Base-by-base conservation (phyloP, 2,329 filamentous ascomycete species). In the Stylonectria norvegica region DNA sequence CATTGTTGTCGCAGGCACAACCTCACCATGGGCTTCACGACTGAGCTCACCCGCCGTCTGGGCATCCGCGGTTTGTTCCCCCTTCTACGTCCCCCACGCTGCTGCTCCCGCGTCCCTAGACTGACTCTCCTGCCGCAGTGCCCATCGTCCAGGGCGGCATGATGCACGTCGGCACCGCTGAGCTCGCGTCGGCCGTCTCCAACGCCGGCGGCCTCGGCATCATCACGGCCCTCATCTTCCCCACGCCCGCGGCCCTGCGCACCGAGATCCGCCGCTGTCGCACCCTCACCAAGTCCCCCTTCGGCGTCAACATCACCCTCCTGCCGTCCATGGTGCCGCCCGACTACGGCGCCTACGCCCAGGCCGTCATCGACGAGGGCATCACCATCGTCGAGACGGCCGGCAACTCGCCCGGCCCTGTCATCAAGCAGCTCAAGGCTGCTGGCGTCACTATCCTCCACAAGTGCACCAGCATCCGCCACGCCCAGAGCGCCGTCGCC, bases 401-500 rank as follows among this genome's bases (percentile, higher is more conserved):
- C 2, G 89, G 89, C 38, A 95, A 95, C 72, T 74, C 70, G 36
- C 93, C 93, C 0, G 93, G 89, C 1, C 89, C 90, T 4, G 84
- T 98, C 49, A 97, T 98, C 65, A 75, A 79, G 61, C 80, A 89
- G 72, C 77, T 98, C 39, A 98, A 97, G 71, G 78, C 78, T 46
- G 86, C 83, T 5, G 81, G 81, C 41, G 78, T 79, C 57, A 91
- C 78, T 40, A 82, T 98, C 55, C 72, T 98, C 41, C 93, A 98
- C 78, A 98, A 98, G 72, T 97, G 93, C 74, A 98, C 93, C 7
- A 94, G 89, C 5, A 95, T 98, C 68, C 76, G 89, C 40, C 93
- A 98, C 63, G 93, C 93, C 15, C 80, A 89, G 65, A 89, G 85
- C 51, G 93, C 93, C 34, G 78, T 95, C 43, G 95, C 95, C 68